These are phyloP conservation scores for Wickerhamiella lipophila DNA, from an alignment of 805 yeast species.

Conservation along the genomic window DNA sequence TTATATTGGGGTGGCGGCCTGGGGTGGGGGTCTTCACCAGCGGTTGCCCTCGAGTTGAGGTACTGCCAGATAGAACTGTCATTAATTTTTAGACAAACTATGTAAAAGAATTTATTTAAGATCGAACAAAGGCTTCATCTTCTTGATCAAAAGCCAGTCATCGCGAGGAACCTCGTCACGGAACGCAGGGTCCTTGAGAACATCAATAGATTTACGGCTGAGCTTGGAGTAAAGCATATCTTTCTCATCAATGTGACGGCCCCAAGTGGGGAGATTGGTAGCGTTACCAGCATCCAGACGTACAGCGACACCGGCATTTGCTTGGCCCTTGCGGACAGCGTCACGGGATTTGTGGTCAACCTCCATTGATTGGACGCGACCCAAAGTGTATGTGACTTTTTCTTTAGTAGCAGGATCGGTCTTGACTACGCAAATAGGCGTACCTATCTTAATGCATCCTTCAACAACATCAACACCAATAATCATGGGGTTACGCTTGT, in stretches of 20 bases:
- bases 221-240: slow-evolving; percentile 85
- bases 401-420: slow-evolving; percentile 74
- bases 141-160: slow-evolving; percentile 87
- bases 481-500: slow-evolving; percentile 98
- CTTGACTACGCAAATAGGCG: slow-evolving; percentile 92
- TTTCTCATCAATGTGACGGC: slow-evolving; percentile 93
- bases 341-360: slow-evolving; percentile 82
- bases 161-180: slow-evolving; percentile 87
- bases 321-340: slow-evolving; percentile 81
- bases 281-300: slow-evolving; percentile 81
- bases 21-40: neutral
- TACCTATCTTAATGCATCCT: slow-evolving; percentile 79
- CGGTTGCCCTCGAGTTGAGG: too few species aligned
- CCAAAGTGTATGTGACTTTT: slow-evolving; percentile 54
- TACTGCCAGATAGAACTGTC: too few species aligned
- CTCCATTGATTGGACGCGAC: slow-evolving; percentile 85
- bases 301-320: slow-evolving; percentile 97
- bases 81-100: neutral
- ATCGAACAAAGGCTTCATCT: slow-evolving; percentile 77
- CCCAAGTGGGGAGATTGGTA: slow-evolving; percentile 93
- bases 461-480: slow-evolving; percentile 96
- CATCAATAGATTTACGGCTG: slow-evolving; percentile 80
- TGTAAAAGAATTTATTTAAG: slow-evolving; percentile 39
- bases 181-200: slow-evolving; percentile 97
- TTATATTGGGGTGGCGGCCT: too few species aligned